Base-by-base conservation (phyloP, 371 early-diverging fungal genomes). In the Apophysomyces ossiformis region DNA sequence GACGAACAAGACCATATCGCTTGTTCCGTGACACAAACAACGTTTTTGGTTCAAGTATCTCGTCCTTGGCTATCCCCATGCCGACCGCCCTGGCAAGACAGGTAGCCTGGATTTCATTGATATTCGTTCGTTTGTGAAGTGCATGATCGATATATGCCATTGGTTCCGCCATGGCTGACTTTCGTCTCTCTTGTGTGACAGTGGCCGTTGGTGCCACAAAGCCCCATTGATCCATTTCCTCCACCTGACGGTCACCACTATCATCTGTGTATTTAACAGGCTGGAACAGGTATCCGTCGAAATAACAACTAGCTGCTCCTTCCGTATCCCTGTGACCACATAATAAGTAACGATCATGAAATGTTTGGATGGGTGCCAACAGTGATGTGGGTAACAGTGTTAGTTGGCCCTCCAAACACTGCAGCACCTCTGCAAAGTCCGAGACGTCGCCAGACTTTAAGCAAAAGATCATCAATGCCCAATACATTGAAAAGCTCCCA, bases 11-110 rank as follows among this genome's bases (percentile, higher is more conserved):
- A n/a, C 72, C 70, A 9, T 65, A 68, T 35, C 73, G 69, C 64
- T 76, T 78, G 65, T 66, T 71, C 16, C 57, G 54, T 38, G 78
- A 71, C 58, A 57, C 72, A 61, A 72, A 71, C 65, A 83, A 69
- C 39, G 44, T 36, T 32, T 64, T 67, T 50, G 58, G 62, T 11
- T 44, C 37, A 9, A 63, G n/a, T 7, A 57, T 32, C 21, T 68
- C 69, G 6, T 71, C 66, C 39, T 60, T 57, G 1, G 60, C 56
- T 1, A 69, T 64, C 21, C 79, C 81, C 46, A 69, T 54, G 2
- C 68, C 60, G 1, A 73, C 75, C n/a, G 77, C 70, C 57, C 63
- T 71, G 18, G 74, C 68, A 21, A 77, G 38, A 47, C 58, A 56
- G 0, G 57, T 47, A 5, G 73, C 76, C 26, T 66, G 61, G 5